Evolutionary conservation across 129 eudicot species (phyloP).

Genomic region (Deinandra increscens): DNA sequence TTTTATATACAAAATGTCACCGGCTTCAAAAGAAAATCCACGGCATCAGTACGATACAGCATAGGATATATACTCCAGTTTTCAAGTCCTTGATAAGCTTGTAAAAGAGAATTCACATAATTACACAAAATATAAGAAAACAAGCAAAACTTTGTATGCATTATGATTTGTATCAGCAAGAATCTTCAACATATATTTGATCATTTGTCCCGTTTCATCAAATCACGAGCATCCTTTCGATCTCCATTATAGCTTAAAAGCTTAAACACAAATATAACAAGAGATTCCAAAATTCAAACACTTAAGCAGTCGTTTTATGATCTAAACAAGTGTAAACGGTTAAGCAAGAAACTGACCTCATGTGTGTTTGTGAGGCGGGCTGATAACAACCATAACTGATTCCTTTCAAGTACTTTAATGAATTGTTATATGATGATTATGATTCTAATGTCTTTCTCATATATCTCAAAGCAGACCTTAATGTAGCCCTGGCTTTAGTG

Average conservation of each 20-base stretch:
- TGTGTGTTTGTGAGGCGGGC: not conserved
- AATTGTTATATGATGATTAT: slow-evolving; percentile 11
- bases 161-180: not conserved
- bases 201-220: not conserved
- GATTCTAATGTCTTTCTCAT: slow-evolving; percentile 60
- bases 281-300: not conserved
- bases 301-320: not conserved
- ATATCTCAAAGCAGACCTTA: slow-evolving; percentile 87
- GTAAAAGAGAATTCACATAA: not conserved
- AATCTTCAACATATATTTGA: not conserved
- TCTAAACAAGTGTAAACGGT: not conserved
- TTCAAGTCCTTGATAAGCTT: not conserved
- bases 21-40: no score
- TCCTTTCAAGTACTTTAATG: slow-evolving; percentile 7
- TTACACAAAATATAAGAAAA: not conserved
- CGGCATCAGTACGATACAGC: no score
- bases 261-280: not conserved
- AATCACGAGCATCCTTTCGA: not conserved
- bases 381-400: slow-evolving; percentile 6
- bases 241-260: not conserved
- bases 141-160: not conserved
- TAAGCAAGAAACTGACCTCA: slow-evolving; percentile 26
- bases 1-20: no score
- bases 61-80: not conserved
- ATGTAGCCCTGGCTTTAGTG: slow-evolving; percentile 85